Evolutionary conservation across 2,329 filamentous ascomycete genomes (phyloP).

Genomic region (Botrytis tulipae): DNA sequence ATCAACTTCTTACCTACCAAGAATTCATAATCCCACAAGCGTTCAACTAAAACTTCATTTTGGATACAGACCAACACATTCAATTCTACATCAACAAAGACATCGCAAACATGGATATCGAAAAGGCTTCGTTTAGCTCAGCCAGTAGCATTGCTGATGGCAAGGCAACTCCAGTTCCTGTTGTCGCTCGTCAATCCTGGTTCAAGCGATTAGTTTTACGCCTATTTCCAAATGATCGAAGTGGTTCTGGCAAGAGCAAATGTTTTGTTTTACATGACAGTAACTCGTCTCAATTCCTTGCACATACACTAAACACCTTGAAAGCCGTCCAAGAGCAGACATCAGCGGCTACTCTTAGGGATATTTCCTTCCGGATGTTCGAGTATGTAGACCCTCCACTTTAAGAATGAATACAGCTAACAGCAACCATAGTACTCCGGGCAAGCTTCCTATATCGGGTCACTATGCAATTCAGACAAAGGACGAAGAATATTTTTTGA

Average conservation of each 20-base stretch:
- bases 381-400: neutral
- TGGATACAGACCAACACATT: neutral
- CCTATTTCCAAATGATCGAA: accelerated
- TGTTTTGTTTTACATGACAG: neutral
- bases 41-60: no score
- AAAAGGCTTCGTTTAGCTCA: neutral
- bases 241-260: neutral
- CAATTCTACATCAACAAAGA: neutral
- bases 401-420: neutral
- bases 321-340: neutral
- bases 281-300: neutral
- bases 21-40: no score
- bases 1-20: no score
- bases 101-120: neutral
- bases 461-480: neutral
- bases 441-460: accelerated
- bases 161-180: neutral
- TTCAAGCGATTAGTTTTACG: neutral
- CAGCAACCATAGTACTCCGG: no score
- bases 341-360: no score
- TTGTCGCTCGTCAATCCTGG: neutral
- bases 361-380: neutral
- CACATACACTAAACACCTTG: accelerated
- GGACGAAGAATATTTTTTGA: accelerated
- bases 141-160: neutral